These are phyloP conservation scores for Saprolegnia parasitica DNA, from an alignment of 352 stramenopile genomes.

Conservation along the genomic window DNA sequence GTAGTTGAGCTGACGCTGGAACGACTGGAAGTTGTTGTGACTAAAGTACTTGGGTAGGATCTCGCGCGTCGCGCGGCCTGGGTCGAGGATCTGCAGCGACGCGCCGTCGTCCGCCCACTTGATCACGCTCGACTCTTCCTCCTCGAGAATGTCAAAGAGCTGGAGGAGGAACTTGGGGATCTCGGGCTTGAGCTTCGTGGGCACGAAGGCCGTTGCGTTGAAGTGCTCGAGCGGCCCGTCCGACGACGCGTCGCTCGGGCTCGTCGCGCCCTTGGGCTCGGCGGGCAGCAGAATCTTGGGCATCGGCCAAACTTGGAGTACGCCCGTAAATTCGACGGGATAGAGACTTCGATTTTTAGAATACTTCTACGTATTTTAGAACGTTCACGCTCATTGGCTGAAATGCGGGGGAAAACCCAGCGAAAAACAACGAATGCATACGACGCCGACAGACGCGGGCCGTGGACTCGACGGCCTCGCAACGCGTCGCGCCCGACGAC, in stretches of 20 bases:
- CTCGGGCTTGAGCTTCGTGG: slow-evolving; percentile 35
- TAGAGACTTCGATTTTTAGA: slow-evolving; percentile 26
- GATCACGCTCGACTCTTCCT: slow-evolving; percentile 46
- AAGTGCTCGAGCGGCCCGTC: background rate
- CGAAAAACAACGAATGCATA: background rate
- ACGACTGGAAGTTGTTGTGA: slow-evolving; percentile 83
- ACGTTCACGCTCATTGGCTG: slow-evolving; percentile 21
- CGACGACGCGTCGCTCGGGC: background rate
- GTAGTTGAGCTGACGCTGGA: slow-evolving; percentile 86
- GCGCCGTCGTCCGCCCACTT: slow-evolving; percentile 47
- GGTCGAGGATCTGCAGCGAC: slow-evolving; percentile 49
- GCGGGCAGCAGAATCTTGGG: slow-evolving; percentile 8
- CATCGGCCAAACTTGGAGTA: slow-evolving; percentile 7
- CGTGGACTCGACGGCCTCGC: too few relatives aligned
- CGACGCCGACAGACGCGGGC: too few relatives aligned
- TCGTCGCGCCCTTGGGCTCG: slow-evolving; percentile 5
- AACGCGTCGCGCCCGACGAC: too few relatives aligned
- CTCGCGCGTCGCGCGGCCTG: slow-evolving; percentile 47
- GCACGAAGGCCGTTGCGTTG: background rate
- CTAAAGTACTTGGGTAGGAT: slow-evolving; percentile 88
- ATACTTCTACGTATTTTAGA: slow-evolving; percentile 30
- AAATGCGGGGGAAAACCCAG: slow-evolving; percentile 8
- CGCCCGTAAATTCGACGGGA: background rate
- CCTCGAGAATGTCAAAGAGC: slow-evolving; percentile 52
- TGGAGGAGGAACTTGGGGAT: slow-evolving; percentile 52